Conservation (phyloP, 345 rosid genomes). For the Anacardium occidentale region DNA sequence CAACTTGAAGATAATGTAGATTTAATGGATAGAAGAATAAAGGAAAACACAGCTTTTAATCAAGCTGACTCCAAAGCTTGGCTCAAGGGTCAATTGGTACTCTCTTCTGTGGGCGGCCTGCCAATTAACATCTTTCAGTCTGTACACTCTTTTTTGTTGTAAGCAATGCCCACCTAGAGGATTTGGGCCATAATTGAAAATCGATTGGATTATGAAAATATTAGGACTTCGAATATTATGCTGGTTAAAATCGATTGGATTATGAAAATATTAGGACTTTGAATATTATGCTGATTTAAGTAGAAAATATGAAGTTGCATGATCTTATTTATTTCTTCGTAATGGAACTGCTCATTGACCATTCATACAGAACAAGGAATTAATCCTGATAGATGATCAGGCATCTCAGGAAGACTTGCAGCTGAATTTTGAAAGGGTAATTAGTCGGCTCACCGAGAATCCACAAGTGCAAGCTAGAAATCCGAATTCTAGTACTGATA, state of each 20-base stretch:
- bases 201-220: background rate
- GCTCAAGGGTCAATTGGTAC: too few relatives aligned
- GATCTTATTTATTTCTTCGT: background rate
- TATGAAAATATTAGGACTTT: background rate
- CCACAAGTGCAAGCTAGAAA: constrained; percentile 25
- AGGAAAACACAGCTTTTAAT: too few relatives aligned
- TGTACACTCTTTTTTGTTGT: background rate
- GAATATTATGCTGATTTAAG: background rate
- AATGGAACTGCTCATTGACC: background rate
- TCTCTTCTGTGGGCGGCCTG: too few relatives aligned
- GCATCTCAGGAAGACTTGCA: constrained; percentile 45
- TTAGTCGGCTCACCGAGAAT: constrained; percentile 31
- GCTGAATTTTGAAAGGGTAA: constrained; percentile 23
- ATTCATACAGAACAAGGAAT: constrained; percentile 31
- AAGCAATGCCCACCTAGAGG: background rate
- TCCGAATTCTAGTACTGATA: constrained; percentile 19
- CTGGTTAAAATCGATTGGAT: background rate
- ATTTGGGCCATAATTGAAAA: background rate
- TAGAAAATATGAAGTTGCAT: background rate
- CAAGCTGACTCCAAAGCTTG: too few relatives aligned
- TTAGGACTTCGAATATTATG: background rate
- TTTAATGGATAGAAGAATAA: too few relatives aligned
- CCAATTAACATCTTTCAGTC: too few relatives aligned
- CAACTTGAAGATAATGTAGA: too few relatives aligned
- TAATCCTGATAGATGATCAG: constrained; percentile 34